phyloP scores from a whole-genome alignment of 2,329 filamentous ascomycete species.

The Venturia asperata region DNA sequence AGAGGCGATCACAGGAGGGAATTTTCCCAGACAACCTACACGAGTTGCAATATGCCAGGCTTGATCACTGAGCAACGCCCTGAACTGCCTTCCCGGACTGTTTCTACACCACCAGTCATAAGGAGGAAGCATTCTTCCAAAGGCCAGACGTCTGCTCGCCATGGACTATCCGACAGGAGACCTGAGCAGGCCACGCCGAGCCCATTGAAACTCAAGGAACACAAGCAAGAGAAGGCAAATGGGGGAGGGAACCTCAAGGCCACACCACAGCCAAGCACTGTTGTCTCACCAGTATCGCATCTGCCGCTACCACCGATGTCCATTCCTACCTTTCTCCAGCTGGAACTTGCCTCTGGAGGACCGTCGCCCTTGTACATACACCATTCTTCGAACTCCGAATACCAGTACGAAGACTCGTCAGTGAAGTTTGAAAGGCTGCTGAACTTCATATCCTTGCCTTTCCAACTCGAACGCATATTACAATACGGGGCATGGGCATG shows the following conservation, averaged over 20 bases:
- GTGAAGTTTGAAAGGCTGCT: constrained; percentile 86
- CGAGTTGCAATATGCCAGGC: neutral
- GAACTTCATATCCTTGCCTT: constrained; percentile 79
- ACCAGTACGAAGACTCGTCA: constrained; percentile 84
- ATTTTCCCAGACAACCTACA: neutral
- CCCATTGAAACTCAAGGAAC: constrained; percentile 31
- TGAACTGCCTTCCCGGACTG: constrained; percentile 4
- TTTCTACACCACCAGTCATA: constrained; percentile 11
- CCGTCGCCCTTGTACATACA: constrained; percentile 59
- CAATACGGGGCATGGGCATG: constrained; percentile 86
- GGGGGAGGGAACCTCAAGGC: constrained; percentile 11
- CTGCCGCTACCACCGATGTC: constrained; percentile 50
- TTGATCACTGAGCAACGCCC: neutral
- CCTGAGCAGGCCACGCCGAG: constrained; percentile 28
- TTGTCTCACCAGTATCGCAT: constrained; percentile 32
- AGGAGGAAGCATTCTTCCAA: constrained; percentile 18
- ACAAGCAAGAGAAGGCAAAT: constrained; percentile 20
- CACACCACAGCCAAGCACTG: constrained; percentile 25
- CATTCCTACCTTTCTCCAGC: constrained; percentile 57
- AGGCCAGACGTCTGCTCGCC: constrained; percentile 7
- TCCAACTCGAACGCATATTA: constrained; percentile 74
- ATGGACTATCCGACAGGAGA: constrained; percentile 31
- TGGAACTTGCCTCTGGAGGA: constrained; percentile 54
- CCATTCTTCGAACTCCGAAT: constrained; percentile 48
- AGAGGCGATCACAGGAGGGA: neutral